A percentile compares a stretch with the other conserved stretches of the same genome.
Conservation (phyloP, 2,329 filamentous ascomycete genomes). For the Stenocarpella maydis region DNA sequence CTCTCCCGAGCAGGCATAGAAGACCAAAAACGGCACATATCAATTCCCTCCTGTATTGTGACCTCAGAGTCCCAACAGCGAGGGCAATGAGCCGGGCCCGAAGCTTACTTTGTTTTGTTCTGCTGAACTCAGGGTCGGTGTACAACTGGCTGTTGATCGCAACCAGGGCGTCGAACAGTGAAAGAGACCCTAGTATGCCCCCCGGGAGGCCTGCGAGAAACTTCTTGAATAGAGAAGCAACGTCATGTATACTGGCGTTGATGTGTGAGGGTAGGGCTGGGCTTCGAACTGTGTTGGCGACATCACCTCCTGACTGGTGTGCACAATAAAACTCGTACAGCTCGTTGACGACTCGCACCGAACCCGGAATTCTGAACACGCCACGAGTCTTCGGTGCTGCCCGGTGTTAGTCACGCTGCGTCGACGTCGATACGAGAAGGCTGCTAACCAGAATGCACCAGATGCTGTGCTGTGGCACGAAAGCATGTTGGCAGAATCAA, state of each 20-base stretch:
- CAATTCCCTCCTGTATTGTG: conserved; percentile 67
- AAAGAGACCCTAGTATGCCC: conserved; percentile 70
- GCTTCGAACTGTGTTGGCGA: conserved; percentile 66
- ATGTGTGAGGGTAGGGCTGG: conserved; percentile 69
- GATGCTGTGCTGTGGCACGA: conserved; percentile 70
- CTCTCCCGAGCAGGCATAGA: conserved; percentile 66
- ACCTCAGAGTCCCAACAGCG: conserved; percentile 66
- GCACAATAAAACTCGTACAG: conserved; percentile 72
- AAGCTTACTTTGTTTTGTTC: conserved; percentile 63
- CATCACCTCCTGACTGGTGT: conserved; percentile 55
- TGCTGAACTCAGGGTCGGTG: conserved; percentile 58
- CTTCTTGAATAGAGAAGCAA: conserved; percentile 73
- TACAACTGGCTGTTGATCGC: conserved; percentile 66
- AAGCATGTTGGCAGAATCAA: conserved; percentile 71
- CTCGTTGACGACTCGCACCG: conserved; percentile 60
- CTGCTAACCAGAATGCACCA: conserved; percentile 64
- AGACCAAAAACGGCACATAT: conserved; percentile 74
- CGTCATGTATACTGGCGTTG: conserved; percentile 67
- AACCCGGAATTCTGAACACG: conserved; percentile 71
- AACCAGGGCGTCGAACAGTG: conserved; percentile 68
- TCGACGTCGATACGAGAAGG: neutral
- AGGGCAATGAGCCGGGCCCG: conserved; percentile 72
- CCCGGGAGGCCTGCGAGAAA: conserved; percentile 70
- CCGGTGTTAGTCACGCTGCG: conserved; percentile 36
- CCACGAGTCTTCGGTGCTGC: conserved; percentile 58